A percentile compares a stretch with the other conserved stretches of the same genome.
phyloP scores from a whole-genome alignment of 306 rosid genomes.

The Begonia fuchsioides region DNA sequence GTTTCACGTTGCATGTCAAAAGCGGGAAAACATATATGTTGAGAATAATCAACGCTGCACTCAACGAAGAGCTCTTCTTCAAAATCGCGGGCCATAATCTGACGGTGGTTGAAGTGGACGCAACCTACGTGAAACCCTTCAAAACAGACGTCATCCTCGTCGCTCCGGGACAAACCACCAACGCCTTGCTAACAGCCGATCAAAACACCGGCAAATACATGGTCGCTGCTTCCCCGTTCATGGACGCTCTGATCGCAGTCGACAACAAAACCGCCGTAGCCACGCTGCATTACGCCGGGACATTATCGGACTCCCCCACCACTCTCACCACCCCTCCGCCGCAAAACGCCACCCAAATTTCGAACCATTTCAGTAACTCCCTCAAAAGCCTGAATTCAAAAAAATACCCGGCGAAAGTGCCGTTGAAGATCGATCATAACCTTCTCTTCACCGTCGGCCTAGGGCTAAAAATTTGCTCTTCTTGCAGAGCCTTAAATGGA shows the following conservation, averaged over 20 bases:
- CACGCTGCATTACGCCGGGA: conserved; percentile 44
- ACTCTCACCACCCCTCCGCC: conserved; percentile 53
- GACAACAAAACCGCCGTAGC: conserved; percentile 64
- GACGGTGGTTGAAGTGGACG: conserved; percentile 74
- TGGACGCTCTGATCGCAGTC: conserved; percentile 53
- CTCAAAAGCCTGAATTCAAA: conserved; percentile 59
- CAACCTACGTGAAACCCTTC: conserved; percentile 69
- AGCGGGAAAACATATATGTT: conserved; percentile 48
- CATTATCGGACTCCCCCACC: conserved; percentile 27
- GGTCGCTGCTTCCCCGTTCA: conserved; percentile 54
- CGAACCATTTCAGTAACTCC: conserved; percentile 30
- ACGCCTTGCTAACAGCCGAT: conserved; percentile 40
- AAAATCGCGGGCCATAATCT: conserved; percentile 73
- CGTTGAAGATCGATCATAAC: conserved; percentile 38
- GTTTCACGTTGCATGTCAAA: conserved; percentile 40
- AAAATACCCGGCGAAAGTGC: conserved; percentile 57
- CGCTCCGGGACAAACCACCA: conserved; percentile 92
- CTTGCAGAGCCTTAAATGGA: conserved; percentile 62
- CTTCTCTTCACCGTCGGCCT: conserved; percentile 53
- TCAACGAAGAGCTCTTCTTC: conserved; percentile 92
- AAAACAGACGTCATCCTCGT: conserved; percentile 46
- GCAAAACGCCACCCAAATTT: conserved; percentile 50
- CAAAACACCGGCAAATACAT: conserved; percentile 53
- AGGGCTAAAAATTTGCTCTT: conserved; percentile 54
- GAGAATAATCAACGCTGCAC: conserved; percentile 88